Evolutionary conservation across 2,329 filamentous ascomycete species (phyloP), one percentile per base, ranked within the genome.

Genomic region (Fusarium xyrophilum): DNA sequence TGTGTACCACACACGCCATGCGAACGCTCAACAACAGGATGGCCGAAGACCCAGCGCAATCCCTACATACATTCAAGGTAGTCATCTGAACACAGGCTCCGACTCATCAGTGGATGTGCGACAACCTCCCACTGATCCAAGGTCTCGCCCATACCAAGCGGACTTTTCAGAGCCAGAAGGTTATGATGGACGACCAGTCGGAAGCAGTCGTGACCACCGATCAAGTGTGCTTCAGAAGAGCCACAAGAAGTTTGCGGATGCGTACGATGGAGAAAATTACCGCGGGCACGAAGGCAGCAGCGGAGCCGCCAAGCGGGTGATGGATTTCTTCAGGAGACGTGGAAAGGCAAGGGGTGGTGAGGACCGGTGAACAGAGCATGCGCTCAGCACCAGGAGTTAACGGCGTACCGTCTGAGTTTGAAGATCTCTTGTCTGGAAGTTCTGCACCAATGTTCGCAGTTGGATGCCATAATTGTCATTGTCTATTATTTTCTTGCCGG

Each of bases 301-400:
- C 68, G 93, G 93, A 59, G 92, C 93, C 6, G 93, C 94, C 17
- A 91, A 94, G 77, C 89, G 93, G 76, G 96, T 99, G 39, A 98
- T 99, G 94, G 95, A 99, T 81, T 97, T 98, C 80, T 99, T 99
- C 84, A 87, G 96, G 73, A 87, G 94, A 78, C 88, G 94, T 77
- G 93, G 92, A 58, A 93, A 91, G 81, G 92, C 90, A 72, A 85
- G 91, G 75, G 87, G 85, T 58, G 85, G 85, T 38, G 86, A 88
- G 64, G 80, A 84, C 73, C 83, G 84, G 81, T 87, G 68, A 76
- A 59, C 59, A 62, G 66, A 60, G 52, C 56, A 62, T 69, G 53
- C 58, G 44, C 52, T 53, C 55, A 62, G 63, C 60, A 71, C 54
- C 56, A 58, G 68, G 71, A 70, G 69, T 73, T 73, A 54, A 62